phyloP scores from a whole-genome alignment of 257 asterid species.

The Verbena officinalis region DNA sequence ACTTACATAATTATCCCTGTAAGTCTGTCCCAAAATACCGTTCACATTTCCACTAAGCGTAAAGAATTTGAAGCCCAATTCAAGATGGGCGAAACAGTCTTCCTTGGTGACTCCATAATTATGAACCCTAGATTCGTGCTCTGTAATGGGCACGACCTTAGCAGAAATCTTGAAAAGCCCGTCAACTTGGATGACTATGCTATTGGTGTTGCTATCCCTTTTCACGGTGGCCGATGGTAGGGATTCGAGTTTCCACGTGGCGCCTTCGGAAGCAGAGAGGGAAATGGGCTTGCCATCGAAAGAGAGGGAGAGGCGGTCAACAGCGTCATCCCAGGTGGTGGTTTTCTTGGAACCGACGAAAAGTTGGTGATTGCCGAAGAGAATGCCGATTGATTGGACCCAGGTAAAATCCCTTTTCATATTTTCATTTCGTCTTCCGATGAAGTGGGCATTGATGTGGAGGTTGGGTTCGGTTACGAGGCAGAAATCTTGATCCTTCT shows the following conservation, averaged over 20 bases:
- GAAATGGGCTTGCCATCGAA: slow-evolving; percentile 44
- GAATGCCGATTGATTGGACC: slow-evolving; percentile 63
- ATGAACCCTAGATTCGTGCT: slow-evolving; percentile 48
- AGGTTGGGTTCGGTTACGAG: slow-evolving; percentile 55
- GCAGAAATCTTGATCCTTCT: slow-evolving; percentile 53
- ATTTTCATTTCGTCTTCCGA: slow-evolving; percentile 45
- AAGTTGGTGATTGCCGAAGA: slow-evolving; percentile 45
- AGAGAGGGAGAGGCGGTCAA: slow-evolving; percentile 49
- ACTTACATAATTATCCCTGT: slow-evolving; percentile 55
- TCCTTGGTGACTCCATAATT: slow-evolving; percentile 50
- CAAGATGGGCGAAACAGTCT: slow-evolving; percentile 72
- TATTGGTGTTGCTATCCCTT: slow-evolving; percentile 45
- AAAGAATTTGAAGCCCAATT: slow-evolving; percentile 56
- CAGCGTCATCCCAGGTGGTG: slow-evolving; percentile 45
- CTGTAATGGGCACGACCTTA: slow-evolving; percentile 53
- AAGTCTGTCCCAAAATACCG: slow-evolving; percentile 75
- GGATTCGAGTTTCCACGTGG: slow-evolving; percentile 41
- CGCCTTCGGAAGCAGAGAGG: slow-evolving; percentile 35
- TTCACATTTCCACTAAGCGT: slow-evolving; percentile 36
- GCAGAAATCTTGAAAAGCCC: slow-evolving; percentile 48
- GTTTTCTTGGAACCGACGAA: slow-evolving; percentile 52
- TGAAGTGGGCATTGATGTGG: slow-evolving; percentile 67
- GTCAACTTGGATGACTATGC: slow-evolving; percentile 36
- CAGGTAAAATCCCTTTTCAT: slow-evolving; percentile 67
- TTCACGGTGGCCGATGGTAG: slow-evolving; percentile 25